A percentile compares a stretch with the other conserved stretches of the same genome.
Conservation (phyloP, 805 yeast species). For the Candida krabiensis region DNA sequence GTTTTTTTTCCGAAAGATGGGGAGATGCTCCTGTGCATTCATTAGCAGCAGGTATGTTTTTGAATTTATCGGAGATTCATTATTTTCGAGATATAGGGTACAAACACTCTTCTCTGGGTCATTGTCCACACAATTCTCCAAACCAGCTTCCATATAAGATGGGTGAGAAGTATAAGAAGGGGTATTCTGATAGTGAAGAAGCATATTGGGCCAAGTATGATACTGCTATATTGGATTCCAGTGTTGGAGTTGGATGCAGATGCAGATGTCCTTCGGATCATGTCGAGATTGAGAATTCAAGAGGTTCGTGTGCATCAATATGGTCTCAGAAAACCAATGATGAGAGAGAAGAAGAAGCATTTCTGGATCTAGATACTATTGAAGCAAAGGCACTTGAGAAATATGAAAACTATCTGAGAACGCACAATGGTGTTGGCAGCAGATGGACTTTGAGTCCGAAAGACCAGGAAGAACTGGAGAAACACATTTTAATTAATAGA, state of each 20-base stretch:
- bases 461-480: constrained; percentile 18
- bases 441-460: constrained; percentile 27
- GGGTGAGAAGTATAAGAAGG: constrained; percentile 33
- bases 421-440: constrained; percentile 21
- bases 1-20: constrained; percentile 92
- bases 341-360: constrained; percentile 15
- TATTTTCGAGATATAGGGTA: constrained; percentile 94
- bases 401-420: constrained; percentile 23
- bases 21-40: constrained; percentile 97
- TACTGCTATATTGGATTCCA: constrained; percentile 13
- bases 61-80: constrained; percentile 71
- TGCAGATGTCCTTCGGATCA: constrained; percentile 70
- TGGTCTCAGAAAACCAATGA: constrained; percentile 43
- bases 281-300: constrained; percentile 56
- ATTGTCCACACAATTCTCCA: constrained; percentile 75
- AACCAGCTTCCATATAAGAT: constrained; percentile 47
- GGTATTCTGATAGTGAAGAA: constrained; percentile 35
- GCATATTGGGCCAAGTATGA: constrained; percentile 36
- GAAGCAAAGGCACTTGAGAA: constrained; percentile 23
- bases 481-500: not conserved
- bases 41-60: constrained; percentile 74
- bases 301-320: constrained; percentile 48
- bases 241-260: constrained; percentile 71
- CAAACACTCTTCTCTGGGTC: constrained; percentile 74
- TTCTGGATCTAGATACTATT: constrained; percentile 31